Conservation (phyloP, 176 grass and related monocot species). For the Oryza australiensis region DNA sequence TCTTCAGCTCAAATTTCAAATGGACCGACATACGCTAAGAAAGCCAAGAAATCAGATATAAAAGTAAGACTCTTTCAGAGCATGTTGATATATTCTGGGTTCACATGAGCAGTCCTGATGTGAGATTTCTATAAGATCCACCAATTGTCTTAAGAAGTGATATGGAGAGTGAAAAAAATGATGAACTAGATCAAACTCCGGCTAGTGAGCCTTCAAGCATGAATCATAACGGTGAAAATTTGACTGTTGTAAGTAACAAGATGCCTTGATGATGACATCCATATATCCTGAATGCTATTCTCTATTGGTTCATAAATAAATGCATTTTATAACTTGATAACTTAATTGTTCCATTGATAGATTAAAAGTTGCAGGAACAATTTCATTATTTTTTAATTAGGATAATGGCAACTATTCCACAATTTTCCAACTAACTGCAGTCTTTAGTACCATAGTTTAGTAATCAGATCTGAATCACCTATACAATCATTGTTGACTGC, state of each 20-base stretch:
- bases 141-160: not conserved
- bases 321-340: not conserved
- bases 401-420: not conserved
- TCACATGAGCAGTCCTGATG: conserved; percentile 5
- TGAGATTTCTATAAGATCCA: conserved; percentile 40
- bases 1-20: conserved; percentile 19
- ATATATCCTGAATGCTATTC: conserved; percentile 8
- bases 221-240: not conserved
- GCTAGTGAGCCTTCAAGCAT: not conserved
- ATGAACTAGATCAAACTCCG: conserved; percentile 10
- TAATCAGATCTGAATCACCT: not conserved
- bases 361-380: not conserved
- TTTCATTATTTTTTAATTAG: not conserved
- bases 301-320: not conserved
- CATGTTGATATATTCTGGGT: not conserved
- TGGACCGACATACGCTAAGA: not conserved
- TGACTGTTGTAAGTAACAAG: not conserved
- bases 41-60: conserved; percentile 48
- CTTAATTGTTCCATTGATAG: not conserved
- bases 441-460: not conserved
- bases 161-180: conserved; percentile 24
- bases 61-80: conserved; percentile 1
- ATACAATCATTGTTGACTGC: not conserved
- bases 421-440: not conserved
- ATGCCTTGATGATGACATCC: conserved; percentile 1